Evolutionary conservation across 2,329 filamentous ascomycete genomes (phyloP).

Genomic region (Phaeosphaeria sp.): DNA sequence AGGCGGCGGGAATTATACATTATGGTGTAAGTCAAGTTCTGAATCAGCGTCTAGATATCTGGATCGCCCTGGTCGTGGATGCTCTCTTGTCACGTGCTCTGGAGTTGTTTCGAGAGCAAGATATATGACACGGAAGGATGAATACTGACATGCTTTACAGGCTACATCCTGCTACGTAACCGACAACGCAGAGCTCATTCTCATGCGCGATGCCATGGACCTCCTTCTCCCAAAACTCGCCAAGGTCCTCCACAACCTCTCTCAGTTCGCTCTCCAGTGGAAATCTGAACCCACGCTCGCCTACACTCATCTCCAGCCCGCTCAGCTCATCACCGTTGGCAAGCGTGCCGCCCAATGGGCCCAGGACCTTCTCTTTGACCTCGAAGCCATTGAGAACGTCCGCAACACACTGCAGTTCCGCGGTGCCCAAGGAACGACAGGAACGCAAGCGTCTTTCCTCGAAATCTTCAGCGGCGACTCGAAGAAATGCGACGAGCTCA

Average conservation of each 20-base stretch:
- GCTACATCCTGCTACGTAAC: slow-evolving; percentile 37
- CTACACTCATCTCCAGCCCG: slow-evolving; percentile 76
- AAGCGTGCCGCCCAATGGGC: slow-evolving; percentile 76
- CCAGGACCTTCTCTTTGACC: slow-evolving; percentile 77
- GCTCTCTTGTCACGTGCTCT: background rate
- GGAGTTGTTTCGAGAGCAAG: no score
- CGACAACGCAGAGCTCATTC: slow-evolving; percentile 58
- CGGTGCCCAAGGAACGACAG: slow-evolving; percentile 60
- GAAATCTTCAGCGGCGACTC: slow-evolving; percentile 70
- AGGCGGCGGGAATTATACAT: slow-evolving; percentile 84
- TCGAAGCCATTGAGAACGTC: slow-evolving; percentile 74
- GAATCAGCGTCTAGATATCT: slow-evolving; percentile 51
- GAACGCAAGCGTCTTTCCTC: slow-evolving; percentile 70
- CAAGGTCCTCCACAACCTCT: slow-evolving; percentile 77
- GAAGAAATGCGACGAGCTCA: slow-evolving; percentile 66
- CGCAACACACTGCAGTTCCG: slow-evolving; percentile 75
- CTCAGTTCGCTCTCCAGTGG: slow-evolving; percentile 73
- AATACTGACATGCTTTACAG: slow-evolving; percentile 58
- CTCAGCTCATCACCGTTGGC: slow-evolving; percentile 70
- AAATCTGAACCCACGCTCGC: slow-evolving; percentile 75
- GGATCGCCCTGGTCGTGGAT: no score
- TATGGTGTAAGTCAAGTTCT: slow-evolving; percentile 60
- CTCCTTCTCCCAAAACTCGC: slow-evolving; percentile 80
- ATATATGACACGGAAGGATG: background rate
- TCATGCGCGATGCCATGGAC: slow-evolving; percentile 76